These are phyloP conservation scores for Plantago ovata DNA, from an alignment of 257 asterid species.

Conservation along the genomic window DNA sequence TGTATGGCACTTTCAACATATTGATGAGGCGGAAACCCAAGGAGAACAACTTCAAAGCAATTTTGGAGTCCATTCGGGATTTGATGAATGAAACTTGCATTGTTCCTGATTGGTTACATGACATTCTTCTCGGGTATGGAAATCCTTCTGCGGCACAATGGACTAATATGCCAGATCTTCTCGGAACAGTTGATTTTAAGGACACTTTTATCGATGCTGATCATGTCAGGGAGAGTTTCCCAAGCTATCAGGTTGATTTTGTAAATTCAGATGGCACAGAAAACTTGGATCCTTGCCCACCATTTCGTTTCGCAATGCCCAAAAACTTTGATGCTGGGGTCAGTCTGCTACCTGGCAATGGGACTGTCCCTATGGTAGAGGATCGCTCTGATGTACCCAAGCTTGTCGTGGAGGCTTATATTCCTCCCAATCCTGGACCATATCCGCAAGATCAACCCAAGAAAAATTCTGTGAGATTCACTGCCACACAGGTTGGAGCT, in stretches of 20 bases:
- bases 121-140: slow-evolving; percentile 96
- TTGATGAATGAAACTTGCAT: slow-evolving; percentile 98
- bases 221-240: slow-evolving; percentile 84
- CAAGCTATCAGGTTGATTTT: slow-evolving; percentile 83
- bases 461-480: slow-evolving; percentile 86
- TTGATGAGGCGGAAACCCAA: slow-evolving; percentile 98
- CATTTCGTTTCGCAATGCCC: slow-evolving; percentile 74
- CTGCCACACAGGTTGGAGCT: slow-evolving; percentile 90
- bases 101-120: slow-evolving; percentile 98
- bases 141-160: slow-evolving; percentile 97
- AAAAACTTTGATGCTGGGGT: slow-evolving; percentile 49
- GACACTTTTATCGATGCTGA: slow-evolving; percentile 86
- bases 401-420: slow-evolving; percentile 79
- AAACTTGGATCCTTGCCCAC: slow-evolving; percentile 57
- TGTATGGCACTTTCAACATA: slow-evolving; percentile 80
- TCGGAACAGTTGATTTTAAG: slow-evolving; percentile 81
- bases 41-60: slow-evolving; percentile 98
- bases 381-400: slow-evolving; percentile 45
- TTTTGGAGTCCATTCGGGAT: slow-evolving; percentile 95
- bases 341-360: slow-evolving; percentile 59
- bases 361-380: slow-evolving; percentile 34
- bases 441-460: slow-evolving; percentile 98
- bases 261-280: slow-evolving; percentile 70
- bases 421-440: slow-evolving; percentile 97
- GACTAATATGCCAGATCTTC: slow-evolving; percentile 90